phyloP scores from a whole-genome alignment of 805 yeast species.

The Candida ipomoeae region DNA sequence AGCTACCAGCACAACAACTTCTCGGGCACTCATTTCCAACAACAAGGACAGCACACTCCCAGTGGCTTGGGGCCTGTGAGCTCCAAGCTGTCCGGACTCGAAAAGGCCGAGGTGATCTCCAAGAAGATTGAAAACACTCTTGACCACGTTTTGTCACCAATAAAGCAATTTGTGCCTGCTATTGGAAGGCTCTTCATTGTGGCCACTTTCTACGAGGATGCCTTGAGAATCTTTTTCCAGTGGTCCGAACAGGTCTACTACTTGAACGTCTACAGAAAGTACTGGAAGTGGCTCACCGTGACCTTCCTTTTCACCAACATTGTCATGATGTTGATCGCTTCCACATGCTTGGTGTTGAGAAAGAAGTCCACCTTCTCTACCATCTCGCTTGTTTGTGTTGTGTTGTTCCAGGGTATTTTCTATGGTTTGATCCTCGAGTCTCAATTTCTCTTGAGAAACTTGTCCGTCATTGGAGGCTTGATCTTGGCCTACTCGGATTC shows the following conservation, averaged over 20 bases:
- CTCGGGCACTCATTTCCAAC: constrained; percentile 10
- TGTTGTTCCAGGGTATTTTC: constrained; percentile 76
- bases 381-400: constrained; percentile 62
- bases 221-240: constrained; percentile 76
- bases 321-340: constrained; percentile 65
- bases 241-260: constrained; percentile 91
- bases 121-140: constrained; percentile 51
- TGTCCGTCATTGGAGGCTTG: constrained; percentile 89
- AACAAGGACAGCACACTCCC: constrained; percentile 7
- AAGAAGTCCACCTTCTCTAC: constrained; percentile 69
- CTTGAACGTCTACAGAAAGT: constrained; percentile 71
- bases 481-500: constrained; percentile 84
- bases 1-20: constrained; percentile 2
- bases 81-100: constrained; percentile 24
- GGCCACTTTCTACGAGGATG: constrained; percentile 90
- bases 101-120: constrained; percentile 48
- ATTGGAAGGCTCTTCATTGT: constrained; percentile 88
- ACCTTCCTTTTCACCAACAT: constrained; percentile 64
- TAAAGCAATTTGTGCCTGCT: constrained; percentile 76
- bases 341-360: constrained; percentile 66
- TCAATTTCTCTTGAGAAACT: constrained; percentile 77
- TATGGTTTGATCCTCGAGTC: constrained; percentile 84
- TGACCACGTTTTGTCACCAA: constrained; percentile 46
- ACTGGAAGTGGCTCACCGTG: constrained; percentile 74
- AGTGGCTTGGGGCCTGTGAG: constrained; percentile 22